Base-by-base conservation (phyloP, 345 rosid species). In the Angophora floribunda region DNA sequence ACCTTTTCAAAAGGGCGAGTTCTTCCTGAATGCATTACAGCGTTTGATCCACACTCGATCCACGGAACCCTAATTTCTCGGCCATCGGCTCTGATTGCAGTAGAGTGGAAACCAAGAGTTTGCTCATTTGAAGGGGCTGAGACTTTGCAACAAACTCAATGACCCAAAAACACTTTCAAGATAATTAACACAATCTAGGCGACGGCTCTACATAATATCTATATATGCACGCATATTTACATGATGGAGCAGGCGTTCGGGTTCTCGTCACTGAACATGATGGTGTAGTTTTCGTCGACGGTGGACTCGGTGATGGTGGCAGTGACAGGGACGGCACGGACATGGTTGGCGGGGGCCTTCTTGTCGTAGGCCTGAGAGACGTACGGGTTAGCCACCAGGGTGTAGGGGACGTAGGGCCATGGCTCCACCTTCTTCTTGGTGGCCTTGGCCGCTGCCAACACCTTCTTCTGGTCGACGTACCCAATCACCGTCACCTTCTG, bases 381-480 rank as follows among this genome's bases (percentile, higher is more conserved):
- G 85, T 97, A 95, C 45, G 99, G 98, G 88, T 95, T 88, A 5
- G 95, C 89, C 88, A 94, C 99, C 87, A 95, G 79, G 52, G 87
- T 88, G 91, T 95, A 95, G 3, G 98, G 98, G 17, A 95, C 97
- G n/a, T 97, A 97, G 6, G 99, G 99, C 99, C 99, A 97, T 55
- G 93, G 65, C 95, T 97, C 99, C 82, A 95, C 98, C 91, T 94
- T 96, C 93, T 97, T 97, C 94, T 92, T 97, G 2, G 98, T 97
- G 17, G 98, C 86, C 91, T 95, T 90, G 6, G 98, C 99, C 45
- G 97, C 97, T 52, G 89, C 92, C 90, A 97, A 88, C 82, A 96
- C 96, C 84, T 91, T 95, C 92, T 95, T 94, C 3, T 93, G 87
- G 3, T 97, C 98, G 55, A 93, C 91, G 87, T 90, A 89, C 12